Percentiles rank a stretch among this genome's conserved stretches.
Conservation (phyloP, 176 grass and related monocot genomes). For the Musa itinerans region DNA sequence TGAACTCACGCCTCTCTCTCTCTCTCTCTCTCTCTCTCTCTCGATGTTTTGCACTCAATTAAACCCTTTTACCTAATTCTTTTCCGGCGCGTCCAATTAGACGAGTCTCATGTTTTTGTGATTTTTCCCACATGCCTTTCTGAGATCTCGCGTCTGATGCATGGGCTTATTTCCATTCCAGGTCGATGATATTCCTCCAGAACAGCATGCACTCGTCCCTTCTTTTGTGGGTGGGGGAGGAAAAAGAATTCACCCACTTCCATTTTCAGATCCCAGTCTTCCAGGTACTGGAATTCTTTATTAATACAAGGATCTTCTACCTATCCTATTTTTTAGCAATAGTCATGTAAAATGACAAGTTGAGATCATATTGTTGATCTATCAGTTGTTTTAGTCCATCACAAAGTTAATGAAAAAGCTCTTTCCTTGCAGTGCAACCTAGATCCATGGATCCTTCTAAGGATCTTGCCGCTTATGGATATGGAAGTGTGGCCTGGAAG, state of each 20-base stretch:
- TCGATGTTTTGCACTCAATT: background rate
- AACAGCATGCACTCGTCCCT: constrained; percentile 91
- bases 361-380: background rate
- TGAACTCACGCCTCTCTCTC: background rate
- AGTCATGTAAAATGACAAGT: background rate
- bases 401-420: background rate
- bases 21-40: background rate
- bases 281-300: constrained; percentile 30
- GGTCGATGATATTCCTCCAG: constrained; percentile 86
- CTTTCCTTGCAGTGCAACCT: constrained; percentile 55
- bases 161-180: background rate
- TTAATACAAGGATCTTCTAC: background rate
- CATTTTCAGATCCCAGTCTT: constrained; percentile 57
- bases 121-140: constrained; percentile 2
- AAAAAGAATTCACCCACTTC: constrained; percentile 89
- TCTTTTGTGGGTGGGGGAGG: constrained; percentile 67
- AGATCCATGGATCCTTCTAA: constrained; percentile 96
- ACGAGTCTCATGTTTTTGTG: background rate
- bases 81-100: background rate
- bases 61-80: background rate
- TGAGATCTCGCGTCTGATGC: background rate
- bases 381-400: constrained; percentile 2
- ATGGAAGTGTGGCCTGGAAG: constrained; percentile 89
- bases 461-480: constrained; percentile 80
- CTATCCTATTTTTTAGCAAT: background rate